Evolutionary conservation across 176 grass and related monocot species (phyloP).

Genomic region (Zoysia japonica): DNA sequence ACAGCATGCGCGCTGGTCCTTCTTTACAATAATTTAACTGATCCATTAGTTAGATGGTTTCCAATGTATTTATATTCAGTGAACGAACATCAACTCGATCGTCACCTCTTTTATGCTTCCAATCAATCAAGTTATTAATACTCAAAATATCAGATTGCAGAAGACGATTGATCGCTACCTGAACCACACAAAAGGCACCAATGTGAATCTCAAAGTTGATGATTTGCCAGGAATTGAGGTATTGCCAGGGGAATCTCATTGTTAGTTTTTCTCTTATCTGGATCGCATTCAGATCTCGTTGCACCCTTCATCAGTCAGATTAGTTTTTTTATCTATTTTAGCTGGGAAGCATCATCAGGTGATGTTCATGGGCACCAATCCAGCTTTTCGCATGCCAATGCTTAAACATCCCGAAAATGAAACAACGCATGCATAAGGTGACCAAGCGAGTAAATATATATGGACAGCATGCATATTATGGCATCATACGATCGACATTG

Average conservation of each 20-base stretch:
- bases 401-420: background rate
- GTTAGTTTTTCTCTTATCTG: background rate
- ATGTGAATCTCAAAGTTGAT: conserved; percentile 26
- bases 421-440: background rate
- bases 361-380: background rate
- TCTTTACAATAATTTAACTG: background rate
- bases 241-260: background rate
- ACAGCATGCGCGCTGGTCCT: background rate
- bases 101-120: background rate
- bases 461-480: background rate
- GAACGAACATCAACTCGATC: no score
- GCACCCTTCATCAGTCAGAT: background rate
- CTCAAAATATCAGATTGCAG: conserved; percentile 54
- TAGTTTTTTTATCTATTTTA: background rate
- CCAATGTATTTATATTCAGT: background rate
- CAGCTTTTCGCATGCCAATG: background rate
- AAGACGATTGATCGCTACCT: conserved; percentile 77
- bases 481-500: no score
- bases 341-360: background rate
- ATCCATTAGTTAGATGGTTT: background rate
- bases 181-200: conserved; percentile 40
- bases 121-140: conserved; percentile 17
- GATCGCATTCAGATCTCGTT: background rate
- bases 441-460: background rate
- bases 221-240: conserved; percentile 37